Base-by-base conservation (phyloP, 1,284 basidiomycete genomes). In the Irpex sp. region DNA sequence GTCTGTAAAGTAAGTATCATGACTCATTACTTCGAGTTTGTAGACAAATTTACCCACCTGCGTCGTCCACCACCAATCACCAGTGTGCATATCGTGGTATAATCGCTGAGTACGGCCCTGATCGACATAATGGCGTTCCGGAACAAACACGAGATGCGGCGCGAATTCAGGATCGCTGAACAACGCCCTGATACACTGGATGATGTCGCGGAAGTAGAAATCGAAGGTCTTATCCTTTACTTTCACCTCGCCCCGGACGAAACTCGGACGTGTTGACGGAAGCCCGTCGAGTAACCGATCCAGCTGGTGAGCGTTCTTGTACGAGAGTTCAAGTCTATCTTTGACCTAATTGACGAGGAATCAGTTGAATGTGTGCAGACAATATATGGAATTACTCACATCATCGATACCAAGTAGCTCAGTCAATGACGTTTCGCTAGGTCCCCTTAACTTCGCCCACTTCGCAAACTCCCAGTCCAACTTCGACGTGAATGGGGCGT, bases 241-340 rank as follows among this genome's bases (percentile, higher is more conserved):
- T 3, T 63, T 31, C 9, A 74, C 62, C 51, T 74, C 67, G 3
- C 63, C 38, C 0, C 60, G 61, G 5, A 63, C 13, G 58, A 76
- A 76, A 1, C 19, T 21, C 0, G 70, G 70, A 1, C 66, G 64
- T 1, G 59, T 13, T 0, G 79, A 9, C 77, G 69, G 66, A 8
- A 75, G 52, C 8, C 68, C 36, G 61, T 78, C 74, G 8, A 78
- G 73, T 5, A 76, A 72, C 4, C 64, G 56, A 49, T 78, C 75
- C 8, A 78, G 69, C 36, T 74, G 70, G 0, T 58, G 58, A 1
- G 69, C 44, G 48, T 71, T 74, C 47, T 68, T 70, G 69, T 65
- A 78, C 0, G 73, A 75, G 0, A 78, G 65, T 0, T 66, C 72
- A 0, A 78, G 70, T 8, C 21, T 37, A 2, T 68, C 57, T 2